Conservation (phyloP, 139 green algal genomes). For the Trebouxia sp. region DNA sequence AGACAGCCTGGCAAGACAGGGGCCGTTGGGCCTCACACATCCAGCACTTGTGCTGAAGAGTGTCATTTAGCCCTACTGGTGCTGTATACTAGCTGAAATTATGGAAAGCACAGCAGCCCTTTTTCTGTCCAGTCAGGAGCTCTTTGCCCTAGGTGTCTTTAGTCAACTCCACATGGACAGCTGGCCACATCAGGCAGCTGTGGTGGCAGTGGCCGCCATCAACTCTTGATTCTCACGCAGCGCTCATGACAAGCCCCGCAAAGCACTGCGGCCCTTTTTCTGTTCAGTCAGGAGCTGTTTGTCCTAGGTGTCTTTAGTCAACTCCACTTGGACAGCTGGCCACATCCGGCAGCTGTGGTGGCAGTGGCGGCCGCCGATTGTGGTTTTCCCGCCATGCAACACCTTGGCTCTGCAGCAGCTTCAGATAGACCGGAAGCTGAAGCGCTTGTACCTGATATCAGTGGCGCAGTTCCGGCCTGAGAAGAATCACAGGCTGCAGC, state of each 20-base stretch:
- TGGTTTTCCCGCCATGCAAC: slow-evolving; percentile 91
- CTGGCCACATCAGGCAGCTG: slow-evolving; percentile 77
- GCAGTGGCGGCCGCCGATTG: slow-evolving; percentile 30
- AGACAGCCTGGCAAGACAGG: no score
- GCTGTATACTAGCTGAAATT: no score
- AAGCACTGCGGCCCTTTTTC: no score
- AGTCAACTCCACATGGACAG: slow-evolving; percentile 96
- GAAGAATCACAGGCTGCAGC: slow-evolving; percentile 81
- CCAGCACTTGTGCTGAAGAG: no score
- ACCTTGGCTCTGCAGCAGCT: slow-evolving; percentile 71
- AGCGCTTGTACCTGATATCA: slow-evolving; percentile 80
- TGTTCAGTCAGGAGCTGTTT: no score
- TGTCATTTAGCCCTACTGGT: no score
- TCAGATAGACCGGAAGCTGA: slow-evolving; percentile 78
- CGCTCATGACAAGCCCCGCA: no score
- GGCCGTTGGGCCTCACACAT: no score
- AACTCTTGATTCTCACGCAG: slow-evolving; percentile 73
- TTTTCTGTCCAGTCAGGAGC: no score
- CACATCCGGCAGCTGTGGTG: slow-evolving; percentile 89
- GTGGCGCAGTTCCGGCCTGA: slow-evolving; percentile 92
- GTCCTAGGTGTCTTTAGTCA: no score
- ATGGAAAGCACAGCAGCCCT: no score
- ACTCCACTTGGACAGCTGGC: slow-evolving; percentile 90
- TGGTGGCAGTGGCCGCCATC: slow-evolving; percentile 67
- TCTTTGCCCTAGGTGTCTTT: slow-evolving; percentile 80